Evolutionary conservation across 805 yeast genomes (phyloP), one percentile per base, ranked within the genome.

Genomic region (Nakazawaea ernobii): DNA sequence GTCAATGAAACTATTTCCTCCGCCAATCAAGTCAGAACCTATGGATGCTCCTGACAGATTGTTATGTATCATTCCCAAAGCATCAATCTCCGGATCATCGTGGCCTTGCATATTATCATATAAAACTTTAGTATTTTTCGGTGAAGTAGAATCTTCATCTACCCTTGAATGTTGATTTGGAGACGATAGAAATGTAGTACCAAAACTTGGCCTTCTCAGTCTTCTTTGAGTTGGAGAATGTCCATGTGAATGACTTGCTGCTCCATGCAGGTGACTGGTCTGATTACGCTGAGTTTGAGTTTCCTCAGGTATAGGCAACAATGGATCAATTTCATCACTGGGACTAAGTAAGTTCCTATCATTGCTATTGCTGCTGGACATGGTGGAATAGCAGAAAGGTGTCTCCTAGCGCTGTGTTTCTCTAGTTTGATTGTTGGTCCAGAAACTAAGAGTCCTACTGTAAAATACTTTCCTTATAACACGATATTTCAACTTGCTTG

Each of bases 61-160:
- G 32, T 56, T 54, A 41, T 61, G 65, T 9, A 58, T 17, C 27
- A 60, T 28, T 4, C 65, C 65, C 13, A 61, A 29, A 8, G 63
- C 64, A 44, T 61, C 65, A 8, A 57, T 15, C 41, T 61, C 65
- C 8, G 51, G 56, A 11, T 58, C 57, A 2, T 36, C 41, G n/a
- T 41, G 37, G 6, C 32, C 32, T 3, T 20, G 24, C 24, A 5
- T 20, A 20, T 20, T 20, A 3, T 20, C 24, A 20, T 20, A 20
- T 20, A 20, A 20, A 20, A 5, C 24, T 20, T 20, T 3, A 20
- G 24, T 20, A 20, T 20, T 20, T 35, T 20, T 35, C n/a, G 46
- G 38, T 10, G 38, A 42, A 20, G 45, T 11, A 35, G 46, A 14
- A 24, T 8, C 8, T 9, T n/a, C 39, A 14, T 7, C 30, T 14